Conservation (phyloP, 441 rosid genomes). For the Mallotus japonicus region DNA sequence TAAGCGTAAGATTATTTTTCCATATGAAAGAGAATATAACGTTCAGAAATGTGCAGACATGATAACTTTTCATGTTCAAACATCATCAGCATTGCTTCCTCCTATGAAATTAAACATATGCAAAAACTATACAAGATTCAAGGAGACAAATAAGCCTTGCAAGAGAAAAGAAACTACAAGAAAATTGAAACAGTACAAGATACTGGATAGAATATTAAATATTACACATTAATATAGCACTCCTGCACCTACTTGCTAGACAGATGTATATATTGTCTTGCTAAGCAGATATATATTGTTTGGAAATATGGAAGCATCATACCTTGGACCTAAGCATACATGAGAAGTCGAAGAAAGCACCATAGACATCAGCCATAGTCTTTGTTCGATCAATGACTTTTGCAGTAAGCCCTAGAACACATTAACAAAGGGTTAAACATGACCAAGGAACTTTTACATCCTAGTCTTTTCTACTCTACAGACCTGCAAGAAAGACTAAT, state of each 20-base stretch:
- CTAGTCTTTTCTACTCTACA: background rate
- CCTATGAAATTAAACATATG: background rate
- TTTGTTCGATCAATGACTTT: constrained; percentile 76
- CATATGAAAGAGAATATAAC: background rate
- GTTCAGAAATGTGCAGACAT: background rate
- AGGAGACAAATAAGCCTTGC: background rate
- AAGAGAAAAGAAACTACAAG: background rate
- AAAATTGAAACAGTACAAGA: background rate
- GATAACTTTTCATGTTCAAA: background rate
- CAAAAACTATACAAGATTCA: background rate
- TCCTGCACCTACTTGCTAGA: background rate
- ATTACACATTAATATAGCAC: background rate
- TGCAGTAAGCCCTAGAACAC: constrained; percentile 80
- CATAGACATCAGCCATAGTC: constrained; percentile 86
- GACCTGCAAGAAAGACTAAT: background rate
- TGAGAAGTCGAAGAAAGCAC: constrained; percentile 83
- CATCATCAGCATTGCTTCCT: background rate
- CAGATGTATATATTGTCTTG: constrained; percentile 1
- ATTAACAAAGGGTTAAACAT: constrained; percentile 3
- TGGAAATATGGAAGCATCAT: constrained; percentile 14
- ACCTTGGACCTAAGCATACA: constrained; percentile 78
- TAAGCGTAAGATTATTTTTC: too few relatives aligned
- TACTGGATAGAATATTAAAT: background rate
- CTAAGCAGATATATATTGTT: constrained; percentile 2
- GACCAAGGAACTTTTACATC: background rate